Percentiles rank a stretch among this genome's conserved stretches.
These are phyloP conservation scores for Plasmodium relictum DNA, from an alignment of 169 alveolate genomes.

Conservation along the genomic window DNA sequence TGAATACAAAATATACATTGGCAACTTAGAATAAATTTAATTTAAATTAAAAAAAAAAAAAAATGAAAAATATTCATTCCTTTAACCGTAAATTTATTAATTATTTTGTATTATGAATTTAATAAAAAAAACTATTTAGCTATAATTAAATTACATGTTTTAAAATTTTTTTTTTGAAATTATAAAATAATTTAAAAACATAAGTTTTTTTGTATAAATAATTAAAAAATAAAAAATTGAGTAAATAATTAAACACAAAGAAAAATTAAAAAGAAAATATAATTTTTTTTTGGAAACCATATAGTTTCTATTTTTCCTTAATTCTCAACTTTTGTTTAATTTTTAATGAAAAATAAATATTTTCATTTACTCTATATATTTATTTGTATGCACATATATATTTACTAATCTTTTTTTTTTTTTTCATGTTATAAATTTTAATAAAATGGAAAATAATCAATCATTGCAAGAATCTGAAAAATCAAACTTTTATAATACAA, in stretches of 20 bases:
- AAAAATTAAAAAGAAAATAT: neutral
- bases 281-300: neutral
- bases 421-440: neutral
- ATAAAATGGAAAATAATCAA: conserved; percentile 43
- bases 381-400: neutral
- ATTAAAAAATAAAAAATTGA: conserved; percentile 12
- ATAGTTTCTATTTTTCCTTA: neutral
- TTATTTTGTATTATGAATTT: conserved; percentile 27
- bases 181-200: conserved; percentile 7
- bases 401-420: neutral
- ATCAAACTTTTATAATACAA: conserved; percentile 17
- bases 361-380: neutral
- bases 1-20: neutral
- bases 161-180: conserved; percentile 7
- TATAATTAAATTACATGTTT: conserved; percentile 19
- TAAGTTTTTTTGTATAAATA: conserved; percentile 18
- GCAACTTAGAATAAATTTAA: neutral
- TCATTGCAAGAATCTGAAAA: conserved; percentile 14
- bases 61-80: conserved; percentile 26
- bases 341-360: neutral
- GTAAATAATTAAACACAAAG: neutral
- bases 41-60: conserved; percentile 19
- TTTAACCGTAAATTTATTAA: conserved; percentile 16
- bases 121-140: conserved; percentile 13
- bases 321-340: neutral